phyloP scores from a whole-genome alignment of 2,329 filamentous ascomycete genomes.

The Lecanosticta acicola region DNA sequence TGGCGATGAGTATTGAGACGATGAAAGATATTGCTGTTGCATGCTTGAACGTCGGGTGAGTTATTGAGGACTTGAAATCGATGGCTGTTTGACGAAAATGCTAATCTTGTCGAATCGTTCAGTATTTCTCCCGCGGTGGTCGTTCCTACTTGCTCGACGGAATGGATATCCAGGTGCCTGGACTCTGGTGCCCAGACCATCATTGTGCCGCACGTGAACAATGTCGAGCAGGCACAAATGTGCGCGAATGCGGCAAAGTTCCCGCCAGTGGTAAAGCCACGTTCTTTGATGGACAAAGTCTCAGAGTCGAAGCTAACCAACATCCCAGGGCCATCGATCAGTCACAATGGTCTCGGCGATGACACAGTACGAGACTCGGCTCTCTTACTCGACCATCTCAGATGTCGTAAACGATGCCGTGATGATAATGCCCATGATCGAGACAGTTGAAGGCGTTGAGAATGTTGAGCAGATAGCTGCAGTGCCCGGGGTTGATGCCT shows the following conservation, averaged over 20 bases:
- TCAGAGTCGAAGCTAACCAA: neutral
- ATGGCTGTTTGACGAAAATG: neutral
- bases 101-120: neutral
- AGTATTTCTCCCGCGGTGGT: constrained; percentile 12
- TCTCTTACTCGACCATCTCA: constrained; percentile 11
- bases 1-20: constrained; percentile 10
- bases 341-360: constrained; percentile 14
- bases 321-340: constrained; percentile 8
- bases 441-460: constrained; percentile 9
- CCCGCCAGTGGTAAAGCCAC: constrained; percentile 8
- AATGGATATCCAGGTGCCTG: constrained; percentile 13
- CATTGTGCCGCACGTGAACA: constrained; percentile 16
- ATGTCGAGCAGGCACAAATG: constrained; percentile 13
- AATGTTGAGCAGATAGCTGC: constrained; percentile 13
- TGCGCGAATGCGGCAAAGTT: constrained; percentile 10
- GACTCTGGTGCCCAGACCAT: constrained; percentile 11
- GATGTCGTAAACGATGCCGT: constrained; percentile 10
- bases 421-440: constrained; percentile 13
- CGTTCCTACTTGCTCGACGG: constrained; percentile 9
- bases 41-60: constrained; percentile 11
- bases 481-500: constrained; percentile 10
- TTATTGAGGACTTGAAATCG: neutral
- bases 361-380: constrained; percentile 12
- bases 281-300: neutral
- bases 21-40: constrained; percentile 11